A percentile compares a stretch with the other conserved stretches of the same genome.
Evolutionary conservation across 2,329 filamentous ascomycete species (phyloP).

Genomic region (Colletotrichum simmondsii): DNA sequence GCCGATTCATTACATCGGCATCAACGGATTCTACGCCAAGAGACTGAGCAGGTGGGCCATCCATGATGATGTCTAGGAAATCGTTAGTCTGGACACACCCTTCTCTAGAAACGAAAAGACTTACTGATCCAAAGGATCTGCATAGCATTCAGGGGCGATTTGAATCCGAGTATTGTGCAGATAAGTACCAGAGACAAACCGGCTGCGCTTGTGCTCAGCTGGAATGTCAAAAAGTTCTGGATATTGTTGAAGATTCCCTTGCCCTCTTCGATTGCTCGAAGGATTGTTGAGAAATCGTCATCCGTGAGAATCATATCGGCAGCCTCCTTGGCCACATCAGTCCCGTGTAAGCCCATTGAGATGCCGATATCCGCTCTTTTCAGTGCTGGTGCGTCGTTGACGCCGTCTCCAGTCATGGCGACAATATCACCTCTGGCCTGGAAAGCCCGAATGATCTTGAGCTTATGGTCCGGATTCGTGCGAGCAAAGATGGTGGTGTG

Average conservation of each 20-base stretch:
- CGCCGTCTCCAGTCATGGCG: slow-evolving; percentile 98
- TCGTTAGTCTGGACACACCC: slow-evolving; percentile 31
- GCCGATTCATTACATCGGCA: slow-evolving; percentile 90
- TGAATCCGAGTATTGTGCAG: slow-evolving; percentile 92
- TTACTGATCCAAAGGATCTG: slow-evolving; percentile 99
- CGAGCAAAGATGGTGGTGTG: slow-evolving; percentile 95
- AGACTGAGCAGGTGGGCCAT: slow-evolving; percentile 96
- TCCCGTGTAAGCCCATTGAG: slow-evolving; percentile 94
- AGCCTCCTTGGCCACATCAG: slow-evolving; percentile 96
- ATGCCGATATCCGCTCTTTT: slow-evolving; percentile 99
- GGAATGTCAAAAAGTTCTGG: slow-evolving; percentile 98
- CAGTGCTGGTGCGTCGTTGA: slow-evolving; percentile 95
- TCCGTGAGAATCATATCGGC: slow-evolving; percentile 94
- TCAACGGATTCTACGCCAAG: slow-evolving; percentile 96
- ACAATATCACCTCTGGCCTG: slow-evolving; percentile 96
- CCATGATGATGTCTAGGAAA: slow-evolving; percentile 93
- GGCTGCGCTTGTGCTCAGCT: slow-evolving; percentile 95
- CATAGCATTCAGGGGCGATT: slow-evolving; percentile 97
- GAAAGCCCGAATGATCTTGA: slow-evolving; percentile 93
- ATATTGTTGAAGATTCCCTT: slow-evolving; percentile 99
- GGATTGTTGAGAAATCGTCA: slow-evolving; percentile 90
- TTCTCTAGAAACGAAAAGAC: slow-evolving; percentile 47
- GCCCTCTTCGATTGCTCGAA: slow-evolving; percentile 96
- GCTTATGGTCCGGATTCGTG: slow-evolving; percentile 96
- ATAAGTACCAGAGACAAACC: slow-evolving; percentile 90